A percentile compares a stretch with the other conserved stretches of the same genome.
Conservation (phyloP, 2,329 filamentous ascomycete species). For the Monosporascus sp. region DNA sequence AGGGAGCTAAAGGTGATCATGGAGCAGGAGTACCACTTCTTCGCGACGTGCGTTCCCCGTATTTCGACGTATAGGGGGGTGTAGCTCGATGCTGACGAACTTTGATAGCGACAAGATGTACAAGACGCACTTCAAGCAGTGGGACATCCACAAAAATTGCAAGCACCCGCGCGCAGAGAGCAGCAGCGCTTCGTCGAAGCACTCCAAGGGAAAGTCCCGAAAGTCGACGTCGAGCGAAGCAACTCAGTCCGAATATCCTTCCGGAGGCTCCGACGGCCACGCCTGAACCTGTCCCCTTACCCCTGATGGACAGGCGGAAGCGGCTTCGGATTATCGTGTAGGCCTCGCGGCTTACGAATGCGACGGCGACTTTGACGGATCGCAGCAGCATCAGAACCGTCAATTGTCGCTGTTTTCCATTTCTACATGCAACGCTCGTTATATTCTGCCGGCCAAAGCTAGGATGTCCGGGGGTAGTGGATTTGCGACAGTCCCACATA, state of each 20-base stretch:
- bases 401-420: too few species aligned
- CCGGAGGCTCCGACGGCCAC: background rate
- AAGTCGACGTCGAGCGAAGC: background rate
- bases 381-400: too few species aligned
- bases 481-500: too few species aligned
- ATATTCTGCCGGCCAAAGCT: too few species aligned
- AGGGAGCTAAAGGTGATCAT: background rate
- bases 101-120: background rate
- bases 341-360: too few species aligned
- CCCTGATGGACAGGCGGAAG: background rate
- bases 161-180: background rate
- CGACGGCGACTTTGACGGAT: too few species aligned
- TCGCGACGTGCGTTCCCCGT: background rate
- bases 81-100: background rate
- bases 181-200: background rate
- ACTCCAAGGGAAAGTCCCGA: background rate
- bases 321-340: too few species aligned
- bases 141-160: background rate
- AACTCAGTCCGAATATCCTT: background rate
- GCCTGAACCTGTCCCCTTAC: background rate
- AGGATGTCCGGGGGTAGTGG: too few species aligned
- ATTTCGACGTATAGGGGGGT: too few species aligned
- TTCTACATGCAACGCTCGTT: too few species aligned
- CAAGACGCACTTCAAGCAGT: constrained; percentile 1
- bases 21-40: constrained; percentile 1